These are phyloP conservation scores for Avena sativa DNA, from an alignment of 176 grass and related monocot genomes.

Conservation along the genomic window DNA sequence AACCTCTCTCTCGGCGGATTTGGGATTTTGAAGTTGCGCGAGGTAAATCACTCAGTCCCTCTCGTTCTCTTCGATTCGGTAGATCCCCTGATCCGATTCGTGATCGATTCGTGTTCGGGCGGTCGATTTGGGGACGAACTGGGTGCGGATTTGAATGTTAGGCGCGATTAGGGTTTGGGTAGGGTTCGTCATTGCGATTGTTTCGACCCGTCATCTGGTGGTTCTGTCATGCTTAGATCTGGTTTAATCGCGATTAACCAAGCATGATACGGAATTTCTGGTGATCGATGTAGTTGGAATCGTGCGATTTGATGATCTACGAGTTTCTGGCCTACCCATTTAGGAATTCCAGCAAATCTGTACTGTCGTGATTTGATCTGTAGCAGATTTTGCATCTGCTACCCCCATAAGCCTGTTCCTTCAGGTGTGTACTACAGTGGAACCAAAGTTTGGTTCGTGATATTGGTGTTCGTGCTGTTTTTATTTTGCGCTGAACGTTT, in stretches of 20 bases:
- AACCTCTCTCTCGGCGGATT: slow-evolving; percentile 26
- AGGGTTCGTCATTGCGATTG: not conserved
- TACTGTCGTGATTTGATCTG: not conserved
- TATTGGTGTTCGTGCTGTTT: not conserved
- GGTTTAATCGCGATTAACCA: not conserved
- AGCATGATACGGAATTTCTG: not conserved
- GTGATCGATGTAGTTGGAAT: not conserved
- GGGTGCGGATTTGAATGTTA: not conserved
- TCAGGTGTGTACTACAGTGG: not conserved
- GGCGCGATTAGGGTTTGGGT: slow-evolving; percentile 33
- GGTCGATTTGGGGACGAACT: no score
- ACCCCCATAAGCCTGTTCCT: not conserved
- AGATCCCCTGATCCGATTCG: not conserved
- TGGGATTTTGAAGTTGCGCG: slow-evolving; percentile 10
- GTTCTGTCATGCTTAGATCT: not conserved
- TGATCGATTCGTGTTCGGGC: not conserved
- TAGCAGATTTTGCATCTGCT: not conserved
- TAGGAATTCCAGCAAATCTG: not conserved
- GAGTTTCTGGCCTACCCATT: not conserved
- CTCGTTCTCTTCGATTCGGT: not conserved
- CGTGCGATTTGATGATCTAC: not conserved
- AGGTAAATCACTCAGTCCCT: slow-evolving; percentile 22
- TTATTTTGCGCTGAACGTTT: not conserved
- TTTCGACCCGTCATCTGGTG: not conserved
- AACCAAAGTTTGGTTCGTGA: not conserved